Evolutionary conservation across 1,284 basidiomycete species (phyloP).

Genomic region (Boletus semigastroideus): DNA sequence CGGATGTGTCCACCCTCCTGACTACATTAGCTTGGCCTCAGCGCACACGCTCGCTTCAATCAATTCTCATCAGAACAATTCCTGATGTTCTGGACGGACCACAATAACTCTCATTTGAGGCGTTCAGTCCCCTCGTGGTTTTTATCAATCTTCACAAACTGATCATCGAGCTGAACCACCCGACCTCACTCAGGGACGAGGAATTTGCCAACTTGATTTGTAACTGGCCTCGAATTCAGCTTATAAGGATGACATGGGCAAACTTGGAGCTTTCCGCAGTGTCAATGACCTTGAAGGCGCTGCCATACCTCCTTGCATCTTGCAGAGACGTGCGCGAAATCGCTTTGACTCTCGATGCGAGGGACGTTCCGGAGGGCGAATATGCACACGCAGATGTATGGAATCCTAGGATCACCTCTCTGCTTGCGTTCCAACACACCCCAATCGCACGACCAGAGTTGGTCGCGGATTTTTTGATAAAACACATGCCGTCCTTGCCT

Average conservation of each 20-base stretch:
- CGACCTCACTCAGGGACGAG: neutral
- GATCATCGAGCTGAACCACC: neutral
- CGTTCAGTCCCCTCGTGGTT: neutral
- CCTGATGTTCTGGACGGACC: no score
- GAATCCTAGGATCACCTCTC: neutral
- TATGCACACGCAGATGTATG: neutral
- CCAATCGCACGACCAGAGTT: neutral
- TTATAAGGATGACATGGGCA: neutral
- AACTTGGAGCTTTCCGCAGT: neutral
- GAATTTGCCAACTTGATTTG: neutral
- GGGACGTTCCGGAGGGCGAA: neutral
- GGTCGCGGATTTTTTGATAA: neutral
- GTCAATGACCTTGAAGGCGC: neutral
- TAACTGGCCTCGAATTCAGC: neutral
- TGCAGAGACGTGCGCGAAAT: neutral
- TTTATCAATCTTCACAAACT: conserved; percentile 4
- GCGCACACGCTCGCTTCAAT: conserved; percentile 4
- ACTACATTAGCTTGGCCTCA: conserved; percentile 1
- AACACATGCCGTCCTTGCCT: neutral
- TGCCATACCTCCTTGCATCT: neutral
- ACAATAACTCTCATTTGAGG: neutral
- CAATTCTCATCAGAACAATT: neutral
- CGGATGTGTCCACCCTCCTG: conserved; percentile 3
- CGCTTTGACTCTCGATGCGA: neutral
- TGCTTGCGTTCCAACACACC: neutral